Evolutionary conservation across 2,329 filamentous ascomycete genomes (phyloP), one percentile per base, ranked within the genome.

Genomic region (Huntiella abstrusa): DNA sequence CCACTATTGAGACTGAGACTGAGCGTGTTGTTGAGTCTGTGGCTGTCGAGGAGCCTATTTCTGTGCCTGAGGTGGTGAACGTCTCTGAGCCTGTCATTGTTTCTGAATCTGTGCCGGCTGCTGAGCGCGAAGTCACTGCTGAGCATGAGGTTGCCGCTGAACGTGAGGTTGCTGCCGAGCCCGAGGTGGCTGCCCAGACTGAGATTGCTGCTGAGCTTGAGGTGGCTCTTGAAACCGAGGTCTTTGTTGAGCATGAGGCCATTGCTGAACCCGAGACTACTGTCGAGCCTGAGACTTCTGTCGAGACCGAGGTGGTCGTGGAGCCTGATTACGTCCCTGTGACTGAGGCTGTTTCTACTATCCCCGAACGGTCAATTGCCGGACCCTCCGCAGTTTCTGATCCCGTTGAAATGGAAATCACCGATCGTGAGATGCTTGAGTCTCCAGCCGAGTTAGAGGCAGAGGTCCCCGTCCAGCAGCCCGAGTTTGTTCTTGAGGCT

Each of bases 361-460:
- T 13, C 28, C 22, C 28, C 8, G 37, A 19, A 19, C n/a, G 22
- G 5, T 34, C 37, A 22, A 32, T 32, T 28, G 11, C 45, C 10
- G 33, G 28, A 15, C 33, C 45, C 38, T 16, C 33, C 8, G 35
- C 42, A 11, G 22, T 34, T 16, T 38, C 42, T 5, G 28, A 38
- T 33, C 33, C 46, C 19, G 13, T 38, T 16, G 46, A 50, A 33
- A 42, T 34, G 38, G 47, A 32, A 16, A 17, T 37, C 13, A 42
- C 33, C 28, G 38, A 36, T 17, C 43, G 45, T 45, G 49, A 45
- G 28, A 37, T 46, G 32, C 41, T 49, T 22, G 41, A 45, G 28
- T 34, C 45, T 4, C 41, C 41, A 3, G 41, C 41, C 12, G 41
- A 43, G 13, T 19, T 43, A 5, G 41, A 43, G 15, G 41, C 41